Conservation (phyloP, 1,284 basidiomycete species). For the Austroboletus niveus region DNA sequence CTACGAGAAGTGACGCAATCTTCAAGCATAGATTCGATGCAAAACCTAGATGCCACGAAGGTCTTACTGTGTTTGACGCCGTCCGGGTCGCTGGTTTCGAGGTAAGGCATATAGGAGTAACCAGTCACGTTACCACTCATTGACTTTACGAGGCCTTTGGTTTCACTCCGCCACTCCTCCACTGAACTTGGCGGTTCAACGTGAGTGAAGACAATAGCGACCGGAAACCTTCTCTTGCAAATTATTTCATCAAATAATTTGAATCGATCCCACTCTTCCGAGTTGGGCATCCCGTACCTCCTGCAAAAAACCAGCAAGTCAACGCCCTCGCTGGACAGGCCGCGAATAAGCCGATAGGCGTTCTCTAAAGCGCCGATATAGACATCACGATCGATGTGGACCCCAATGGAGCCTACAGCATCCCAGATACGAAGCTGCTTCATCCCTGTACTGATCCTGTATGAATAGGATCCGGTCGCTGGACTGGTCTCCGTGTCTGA, state of each 20-base stretch:
- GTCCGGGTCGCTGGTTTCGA: too few species aligned
- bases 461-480: too few species aligned
- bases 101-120: too few species aligned
- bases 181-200: too few species aligned
- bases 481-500: too few species aligned
- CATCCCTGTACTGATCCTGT: not conserved
- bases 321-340: conserved; percentile 7
- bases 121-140: too few species aligned
- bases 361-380: not conserved
- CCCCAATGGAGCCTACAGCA: not conserved
- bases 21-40: too few species aligned
- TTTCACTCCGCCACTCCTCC: too few species aligned
- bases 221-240: conserved; percentile 26
- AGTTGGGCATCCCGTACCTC: conserved; percentile 21
- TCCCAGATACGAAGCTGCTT: not conserved
- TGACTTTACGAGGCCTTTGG: too few species aligned
- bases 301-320: conserved; percentile 33
- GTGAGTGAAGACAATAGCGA: conserved; percentile 29
- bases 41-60: too few species aligned
- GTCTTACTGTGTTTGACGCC: too few species aligned
- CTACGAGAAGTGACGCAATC: too few species aligned
- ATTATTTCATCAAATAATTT: conserved; percentile 24
- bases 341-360: not conserved
- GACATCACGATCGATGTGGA: not conserved
- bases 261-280: conserved; percentile 21